Percentiles rank a stretch among this genome's conserved stretches.
These are phyloP conservation scores for Corylus avellana DNA, from an alignment of 306 rosid genomes.

Conservation along the genomic window DNA sequence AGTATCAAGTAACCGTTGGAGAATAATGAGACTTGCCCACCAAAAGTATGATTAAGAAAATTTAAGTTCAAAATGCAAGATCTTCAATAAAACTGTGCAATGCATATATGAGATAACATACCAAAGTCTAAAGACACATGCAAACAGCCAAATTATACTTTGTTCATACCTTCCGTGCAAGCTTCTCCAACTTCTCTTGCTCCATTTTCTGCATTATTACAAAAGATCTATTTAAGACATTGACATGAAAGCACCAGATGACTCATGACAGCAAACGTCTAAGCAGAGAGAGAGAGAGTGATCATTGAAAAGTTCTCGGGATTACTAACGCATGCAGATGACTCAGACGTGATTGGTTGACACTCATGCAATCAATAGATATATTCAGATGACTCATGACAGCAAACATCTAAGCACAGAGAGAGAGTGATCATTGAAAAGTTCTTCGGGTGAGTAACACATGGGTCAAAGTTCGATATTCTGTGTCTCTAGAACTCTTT, in stretches of 20 bases:
- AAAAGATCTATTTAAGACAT: constrained; percentile 10
- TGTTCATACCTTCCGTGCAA: constrained; percentile 74
- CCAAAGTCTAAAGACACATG: constrained; percentile 7
- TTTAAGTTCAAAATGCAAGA: neutral
- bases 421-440: neutral
- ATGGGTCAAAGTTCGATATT: too few relatives aligned
- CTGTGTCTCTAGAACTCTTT: too few relatives aligned
- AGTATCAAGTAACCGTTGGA: neutral
- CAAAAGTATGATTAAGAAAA: neutral
- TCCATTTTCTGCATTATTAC: constrained; percentile 63
- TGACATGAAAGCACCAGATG: constrained; percentile 1
- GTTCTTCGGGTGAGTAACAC: too few relatives aligned
- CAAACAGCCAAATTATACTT: constrained; percentile 1
- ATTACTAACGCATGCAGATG: too few relatives aligned
- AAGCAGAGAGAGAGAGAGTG: neutral
- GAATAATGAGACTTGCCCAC: neutral
- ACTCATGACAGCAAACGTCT: neutral
- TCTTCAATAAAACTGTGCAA: neutral
- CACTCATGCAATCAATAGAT: neutral
- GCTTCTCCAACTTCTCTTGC: constrained; percentile 86
- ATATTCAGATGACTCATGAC: neutral
- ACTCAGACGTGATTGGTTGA: constrained; percentile 18
- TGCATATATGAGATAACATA: constrained; percentile 11
- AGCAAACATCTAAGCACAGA: neutral
- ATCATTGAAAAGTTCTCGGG: neutral